Evolutionary conservation across 23 red algal species (phyloP).

Genomic region (Pyropia haitanensis): DNA sequence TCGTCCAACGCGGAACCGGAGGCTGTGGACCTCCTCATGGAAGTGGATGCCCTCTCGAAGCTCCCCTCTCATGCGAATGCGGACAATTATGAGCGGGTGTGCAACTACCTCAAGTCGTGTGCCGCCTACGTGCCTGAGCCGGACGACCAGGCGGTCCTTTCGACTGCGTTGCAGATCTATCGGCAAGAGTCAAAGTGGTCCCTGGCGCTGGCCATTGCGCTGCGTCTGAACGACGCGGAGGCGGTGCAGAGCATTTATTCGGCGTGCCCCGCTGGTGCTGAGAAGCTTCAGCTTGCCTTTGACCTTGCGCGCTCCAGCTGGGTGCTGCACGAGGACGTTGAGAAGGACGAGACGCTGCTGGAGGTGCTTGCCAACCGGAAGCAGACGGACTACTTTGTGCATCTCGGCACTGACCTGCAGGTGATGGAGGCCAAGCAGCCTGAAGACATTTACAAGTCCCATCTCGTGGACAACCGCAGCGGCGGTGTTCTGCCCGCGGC

Average conservation of each 20-base stretch:
- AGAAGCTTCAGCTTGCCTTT: conserved; percentile 72
- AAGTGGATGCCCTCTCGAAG: conserved; percentile 57
- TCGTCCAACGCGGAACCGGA: conserved; percentile 83
- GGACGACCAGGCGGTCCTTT: conserved; percentile 53
- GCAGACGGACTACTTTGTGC: conserved; percentile 55
- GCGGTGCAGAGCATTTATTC: conserved; percentile 58
- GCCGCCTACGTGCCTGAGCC: conserved; percentile 71
- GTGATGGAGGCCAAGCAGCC: conserved; percentile 85
- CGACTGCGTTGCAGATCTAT: conserved; percentile 65
- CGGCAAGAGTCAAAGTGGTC: conserved; percentile 19
- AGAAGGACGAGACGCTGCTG: conserved; percentile 62
- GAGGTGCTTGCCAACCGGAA: conserved; percentile 64
- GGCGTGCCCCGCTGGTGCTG: neutral
- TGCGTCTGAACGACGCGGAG: conserved; percentile 58
- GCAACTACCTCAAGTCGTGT: conserved; percentile 77
- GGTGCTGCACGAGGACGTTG: conserved; percentile 72
- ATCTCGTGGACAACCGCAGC: conserved; percentile 62
- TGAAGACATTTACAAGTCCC: conserved; percentile 98
- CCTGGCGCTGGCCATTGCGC: conserved; percentile 77
- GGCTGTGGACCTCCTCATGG: conserved; percentile 89
- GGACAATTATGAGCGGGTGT: conserved; percentile 69
- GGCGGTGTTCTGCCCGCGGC: conserved; percentile 5
- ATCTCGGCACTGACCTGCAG: conserved; percentile 82
- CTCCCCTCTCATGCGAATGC: conserved; percentile 49
- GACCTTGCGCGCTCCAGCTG: conserved; percentile 48